Conservation (phyloP, 192 early-diverging fungal genomes). For the Coemansia sp. region DNA sequence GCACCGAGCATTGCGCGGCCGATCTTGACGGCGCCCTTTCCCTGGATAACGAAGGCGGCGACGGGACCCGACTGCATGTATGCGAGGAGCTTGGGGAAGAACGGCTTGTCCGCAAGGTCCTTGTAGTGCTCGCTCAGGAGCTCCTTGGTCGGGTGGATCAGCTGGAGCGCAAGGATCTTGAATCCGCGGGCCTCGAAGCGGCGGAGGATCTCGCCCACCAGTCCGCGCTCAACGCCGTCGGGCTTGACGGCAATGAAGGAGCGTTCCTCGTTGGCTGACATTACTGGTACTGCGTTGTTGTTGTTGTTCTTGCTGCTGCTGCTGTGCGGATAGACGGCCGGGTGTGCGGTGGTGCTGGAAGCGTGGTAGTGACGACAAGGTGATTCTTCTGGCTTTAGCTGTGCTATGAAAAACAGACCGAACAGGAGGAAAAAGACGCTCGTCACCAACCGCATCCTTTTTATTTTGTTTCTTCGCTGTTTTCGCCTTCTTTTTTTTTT, state of each 20-base stretch:
- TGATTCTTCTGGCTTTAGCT: conserved; percentile 2
- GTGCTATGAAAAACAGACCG: conserved; percentile 19
- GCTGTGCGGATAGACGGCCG: not conserved
- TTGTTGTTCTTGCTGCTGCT: too few relatives aligned
- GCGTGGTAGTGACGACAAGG: conserved; percentile 6
- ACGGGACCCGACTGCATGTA: conserved; percentile 94
- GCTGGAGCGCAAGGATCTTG: conserved; percentile 85
- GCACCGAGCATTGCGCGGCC: conserved; percentile 86
- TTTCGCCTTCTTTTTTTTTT: conserved; percentile 14
- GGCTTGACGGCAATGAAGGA: conserved; percentile 56
- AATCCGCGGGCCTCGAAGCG: conserved; percentile 90
- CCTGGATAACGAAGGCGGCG: conserved; percentile 92
- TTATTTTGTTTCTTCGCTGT: conserved; percentile 3
- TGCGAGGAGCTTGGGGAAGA: conserved; percentile 82
- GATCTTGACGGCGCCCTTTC: conserved; percentile 87
- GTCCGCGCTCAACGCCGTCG: conserved; percentile 72
- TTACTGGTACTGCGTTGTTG: conserved; percentile 18
- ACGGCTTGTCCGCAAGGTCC: conserved; percentile 80
- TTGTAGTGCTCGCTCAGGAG: conserved; percentile 79
- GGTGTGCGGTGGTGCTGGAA: not conserved
- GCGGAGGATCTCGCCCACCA: conserved; percentile 91
- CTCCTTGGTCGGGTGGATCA: conserved; percentile 67
- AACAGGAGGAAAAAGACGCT: conserved; percentile 21
- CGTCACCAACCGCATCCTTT: conserved; percentile 28
- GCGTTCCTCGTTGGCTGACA: conserved; percentile 55